phyloP scores from a whole-genome alignment of 2,329 filamentous ascomycete genomes.

The Orbilia brochopaga region DNA sequence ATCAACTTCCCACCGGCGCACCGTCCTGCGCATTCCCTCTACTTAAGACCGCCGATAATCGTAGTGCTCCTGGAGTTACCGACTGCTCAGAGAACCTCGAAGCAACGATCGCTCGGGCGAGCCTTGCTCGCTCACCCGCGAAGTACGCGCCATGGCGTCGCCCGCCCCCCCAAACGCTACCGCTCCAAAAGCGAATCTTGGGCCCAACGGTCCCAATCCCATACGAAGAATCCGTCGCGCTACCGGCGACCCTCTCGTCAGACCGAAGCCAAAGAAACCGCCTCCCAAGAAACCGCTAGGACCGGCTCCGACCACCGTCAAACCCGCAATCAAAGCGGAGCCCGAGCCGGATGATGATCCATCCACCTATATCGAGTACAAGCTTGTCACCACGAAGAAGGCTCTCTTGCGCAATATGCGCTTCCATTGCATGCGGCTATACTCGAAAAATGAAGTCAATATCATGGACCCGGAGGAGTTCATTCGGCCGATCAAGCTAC shows the following conservation, averaged over 20 bases:
- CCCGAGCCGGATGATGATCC: constrained; percentile 45
- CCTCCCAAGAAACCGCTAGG: constrained; percentile 38
- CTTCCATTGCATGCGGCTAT: constrained; percentile 85
- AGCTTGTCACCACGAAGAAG: constrained; percentile 82
- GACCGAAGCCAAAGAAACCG: constrained; percentile 40
- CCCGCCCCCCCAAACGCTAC: constrained; percentile 32
- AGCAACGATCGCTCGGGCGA: neutral
- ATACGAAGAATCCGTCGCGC: constrained; percentile 42
- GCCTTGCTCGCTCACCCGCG: neutral
- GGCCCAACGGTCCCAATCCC: constrained; percentile 24
- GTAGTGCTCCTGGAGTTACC: neutral
- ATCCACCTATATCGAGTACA: constrained; percentile 62
- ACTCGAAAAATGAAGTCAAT: constrained; percentile 68
- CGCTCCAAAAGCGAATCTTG: constrained; percentile 21
- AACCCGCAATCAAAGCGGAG: constrained; percentile 17
- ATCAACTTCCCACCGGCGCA: neutral
- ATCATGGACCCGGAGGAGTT: constrained; percentile 81
- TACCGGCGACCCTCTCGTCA: constrained; percentile 39
- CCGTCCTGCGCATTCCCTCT: neutral
- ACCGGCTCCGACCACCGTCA: constrained; percentile 14
- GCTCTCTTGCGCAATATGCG: constrained; percentile 78
- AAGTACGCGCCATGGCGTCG: constrained; percentile 39
- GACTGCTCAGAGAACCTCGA: neutral
- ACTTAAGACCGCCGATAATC: neutral
- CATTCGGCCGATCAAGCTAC: constrained; percentile 82